Conservation (phyloP, 2,329 filamentous ascomycete species). For the Talaromyces albobiverticillius region DNA sequence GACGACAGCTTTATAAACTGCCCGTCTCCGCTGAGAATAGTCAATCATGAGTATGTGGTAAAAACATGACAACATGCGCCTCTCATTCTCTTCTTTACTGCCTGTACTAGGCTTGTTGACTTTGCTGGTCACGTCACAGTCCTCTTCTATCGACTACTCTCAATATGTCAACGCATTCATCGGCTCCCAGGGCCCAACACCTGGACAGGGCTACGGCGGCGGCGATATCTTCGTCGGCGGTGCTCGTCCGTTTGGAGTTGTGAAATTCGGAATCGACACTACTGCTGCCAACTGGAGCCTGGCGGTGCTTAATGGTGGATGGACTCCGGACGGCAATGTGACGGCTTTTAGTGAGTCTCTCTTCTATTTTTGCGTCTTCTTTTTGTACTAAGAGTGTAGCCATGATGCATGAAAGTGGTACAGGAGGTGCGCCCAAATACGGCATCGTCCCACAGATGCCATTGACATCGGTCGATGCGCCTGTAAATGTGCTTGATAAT, state of each 20-base stretch:
- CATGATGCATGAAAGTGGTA: slow-evolving; percentile 50
- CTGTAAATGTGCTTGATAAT: slow-evolving; percentile 42
- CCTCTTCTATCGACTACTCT: slow-evolving; percentile 24
- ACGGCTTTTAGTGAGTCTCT: slow-evolving; percentile 44
- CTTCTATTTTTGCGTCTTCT: neutral
- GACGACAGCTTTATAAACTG: too few relatives aligned
- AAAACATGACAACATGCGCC: neutral
- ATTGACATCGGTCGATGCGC: slow-evolving; percentile 35
- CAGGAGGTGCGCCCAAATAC: slow-evolving; percentile 44
- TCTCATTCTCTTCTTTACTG: neutral
- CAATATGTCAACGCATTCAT: slow-evolving; percentile 48
- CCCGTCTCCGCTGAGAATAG: neutral
- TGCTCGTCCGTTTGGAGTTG: slow-evolving; percentile 44
- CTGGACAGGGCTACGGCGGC: slow-evolving; percentile 38
- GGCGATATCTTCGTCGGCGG: slow-evolving; percentile 45
- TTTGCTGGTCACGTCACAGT: neutral
- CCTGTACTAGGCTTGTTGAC: neutral
- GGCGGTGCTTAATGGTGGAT: slow-evolving; percentile 42
- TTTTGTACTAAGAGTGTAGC: too few relatives aligned
- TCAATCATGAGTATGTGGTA: neutral
- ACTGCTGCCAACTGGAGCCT: slow-evolving; percentile 33
- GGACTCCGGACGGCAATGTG: slow-evolving; percentile 48
- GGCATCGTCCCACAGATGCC: slow-evolving; percentile 32
- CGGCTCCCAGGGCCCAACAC: slow-evolving; percentile 45
- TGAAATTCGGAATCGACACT: slow-evolving; percentile 42